Base-by-base conservation (phyloP, 2,329 filamentous ascomycete species). In the Lasiodiplodia theobromae region DNA sequence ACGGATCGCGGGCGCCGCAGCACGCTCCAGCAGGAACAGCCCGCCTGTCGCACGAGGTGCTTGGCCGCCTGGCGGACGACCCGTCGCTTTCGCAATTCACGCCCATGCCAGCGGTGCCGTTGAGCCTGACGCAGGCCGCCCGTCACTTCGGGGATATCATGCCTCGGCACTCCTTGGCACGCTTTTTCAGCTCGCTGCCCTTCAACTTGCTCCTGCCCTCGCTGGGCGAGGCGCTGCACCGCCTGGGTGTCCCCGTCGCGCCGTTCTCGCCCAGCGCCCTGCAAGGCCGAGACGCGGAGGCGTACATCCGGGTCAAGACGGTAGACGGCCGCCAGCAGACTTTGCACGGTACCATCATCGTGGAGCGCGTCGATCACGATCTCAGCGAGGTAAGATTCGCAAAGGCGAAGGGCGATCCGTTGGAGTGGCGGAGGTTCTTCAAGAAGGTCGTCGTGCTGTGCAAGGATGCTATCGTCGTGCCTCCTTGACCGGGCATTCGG, bases 371-470 rank as follows among this genome's bases (percentile, higher is more conserved):
- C 71, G 86, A 82, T 1, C 83, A 82, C 21, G 90, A 92, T 70
- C 80, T 95, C 38, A 86, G 94, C 28, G 94, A 97, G 78, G 92
- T 97, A 34, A 87, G 93, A 64, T 98, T 99, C 77, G 88, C 96
- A 72, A 99, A 99, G 82, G 87, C 92, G 66, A 97, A 97, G 82
- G 96, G 96, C 6, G 96, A 99, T 82, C 96, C 96, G 5, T 82
- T 99, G 62, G 95, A 98, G 82, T 99, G 96, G 96, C 88, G 96
- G 70, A 86, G 96, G 40, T 93, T 99, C 78, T 99, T 99, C 85
- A 99, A 99, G 82, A 94, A 93, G 79, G 88, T 97, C n/a, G 92
- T 92, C 37, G 85, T 96, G 71, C 84, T 95, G 70, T 96, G 94
- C 81, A 92, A 92, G 76, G 93, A 97, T 77, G 93, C 89, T 10